phyloP scores from a whole-genome alignment of 2,329 filamentous ascomycete species.

The Hypoxylon rubiginosum region DNA sequence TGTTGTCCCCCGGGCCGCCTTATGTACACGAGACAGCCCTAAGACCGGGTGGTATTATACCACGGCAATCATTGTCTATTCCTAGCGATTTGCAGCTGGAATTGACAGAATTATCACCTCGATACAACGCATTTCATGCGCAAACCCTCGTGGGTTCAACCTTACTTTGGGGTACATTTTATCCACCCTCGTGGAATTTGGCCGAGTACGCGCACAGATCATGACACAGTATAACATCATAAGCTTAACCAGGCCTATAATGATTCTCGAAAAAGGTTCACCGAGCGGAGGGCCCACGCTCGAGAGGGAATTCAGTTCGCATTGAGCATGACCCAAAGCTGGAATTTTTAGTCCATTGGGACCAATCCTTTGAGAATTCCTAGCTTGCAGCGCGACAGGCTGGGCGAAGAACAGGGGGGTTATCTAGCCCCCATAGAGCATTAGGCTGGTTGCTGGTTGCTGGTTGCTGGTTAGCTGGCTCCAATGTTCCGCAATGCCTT shows the following conservation, averaged over 20 bases:
- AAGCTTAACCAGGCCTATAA: slow-evolving; percentile 3
- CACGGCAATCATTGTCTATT: slow-evolving; percentile 9
- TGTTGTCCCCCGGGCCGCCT: slow-evolving; percentile 1
- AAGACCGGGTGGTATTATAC: slow-evolving; percentile 23
- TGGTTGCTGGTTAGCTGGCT: neutral
- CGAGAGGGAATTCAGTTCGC: slow-evolving; percentile 6
- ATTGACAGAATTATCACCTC: slow-evolving; percentile 7
- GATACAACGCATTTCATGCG: slow-evolving; percentile 24
- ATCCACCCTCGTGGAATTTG: slow-evolving; percentile 25
- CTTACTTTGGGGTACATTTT: slow-evolving; percentile 21
- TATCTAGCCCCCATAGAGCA: slow-evolving; percentile 17
- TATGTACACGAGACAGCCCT: slow-evolving; percentile 32
- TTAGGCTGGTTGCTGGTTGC: too few species aligned
- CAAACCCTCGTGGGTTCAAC: slow-evolving; percentile 20
- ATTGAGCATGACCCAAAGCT: slow-evolving; percentile 15
- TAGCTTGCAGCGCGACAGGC: slow-evolving; percentile 9
- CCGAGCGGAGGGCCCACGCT: slow-evolving; percentile 10
- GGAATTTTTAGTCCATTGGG: slow-evolving; percentile 19
- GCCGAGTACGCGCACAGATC: slow-evolving; percentile 22
- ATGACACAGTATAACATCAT: slow-evolving; percentile 22
- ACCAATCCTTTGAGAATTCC: slow-evolving; percentile 25
- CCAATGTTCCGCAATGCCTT: slow-evolving; percentile 15
- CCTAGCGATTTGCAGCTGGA: slow-evolving; percentile 19
- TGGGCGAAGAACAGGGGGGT: slow-evolving; percentile 14
- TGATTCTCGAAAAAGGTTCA: slow-evolving; percentile 10